Evolutionary conservation across 169 alveolate species (phyloP).

Genomic region (Sarcocystis neurona): DNA sequence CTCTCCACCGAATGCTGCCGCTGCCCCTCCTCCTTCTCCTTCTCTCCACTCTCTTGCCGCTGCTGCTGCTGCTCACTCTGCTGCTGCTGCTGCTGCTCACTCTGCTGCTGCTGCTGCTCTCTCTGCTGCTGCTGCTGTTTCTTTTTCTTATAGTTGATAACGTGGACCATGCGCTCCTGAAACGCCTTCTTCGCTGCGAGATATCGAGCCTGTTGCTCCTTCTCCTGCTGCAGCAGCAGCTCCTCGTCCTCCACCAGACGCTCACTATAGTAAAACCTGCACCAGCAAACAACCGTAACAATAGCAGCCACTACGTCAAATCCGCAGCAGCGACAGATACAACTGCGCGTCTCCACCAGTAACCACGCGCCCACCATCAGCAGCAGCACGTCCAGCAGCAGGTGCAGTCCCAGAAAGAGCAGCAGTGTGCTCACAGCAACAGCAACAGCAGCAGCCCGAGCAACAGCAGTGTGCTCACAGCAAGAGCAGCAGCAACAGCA

Average conservation of each 20-base stretch:
- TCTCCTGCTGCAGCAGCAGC: background rate
- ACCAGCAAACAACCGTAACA: no score
- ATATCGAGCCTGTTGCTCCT: background rate
- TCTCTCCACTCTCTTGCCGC: background rate
- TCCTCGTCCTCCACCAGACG: background rate
- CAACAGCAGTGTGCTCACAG: no score
- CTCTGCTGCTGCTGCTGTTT: background rate
- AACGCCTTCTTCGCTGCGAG: background rate
- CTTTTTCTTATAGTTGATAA: background rate
- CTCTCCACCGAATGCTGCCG: background rate
- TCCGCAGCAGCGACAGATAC: no score
- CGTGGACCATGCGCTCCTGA: background rate
- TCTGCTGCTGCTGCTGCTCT: background rate
- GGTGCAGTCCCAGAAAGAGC: no score
- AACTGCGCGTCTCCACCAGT: no score
- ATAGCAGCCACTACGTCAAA: no score
- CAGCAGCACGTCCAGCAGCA: no score
- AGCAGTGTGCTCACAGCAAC: no score
- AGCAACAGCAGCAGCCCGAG: no score
- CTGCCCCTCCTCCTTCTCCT: background rate
- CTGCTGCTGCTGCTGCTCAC: no score
- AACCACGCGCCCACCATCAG: no score
- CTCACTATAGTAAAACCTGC: conserved; percentile 16
- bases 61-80: background rate
- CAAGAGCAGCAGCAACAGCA: no score